Evolutionary conservation across 352 stramenopile species (phyloP).

Genomic region (Aphanomyces euteiches): DNA sequence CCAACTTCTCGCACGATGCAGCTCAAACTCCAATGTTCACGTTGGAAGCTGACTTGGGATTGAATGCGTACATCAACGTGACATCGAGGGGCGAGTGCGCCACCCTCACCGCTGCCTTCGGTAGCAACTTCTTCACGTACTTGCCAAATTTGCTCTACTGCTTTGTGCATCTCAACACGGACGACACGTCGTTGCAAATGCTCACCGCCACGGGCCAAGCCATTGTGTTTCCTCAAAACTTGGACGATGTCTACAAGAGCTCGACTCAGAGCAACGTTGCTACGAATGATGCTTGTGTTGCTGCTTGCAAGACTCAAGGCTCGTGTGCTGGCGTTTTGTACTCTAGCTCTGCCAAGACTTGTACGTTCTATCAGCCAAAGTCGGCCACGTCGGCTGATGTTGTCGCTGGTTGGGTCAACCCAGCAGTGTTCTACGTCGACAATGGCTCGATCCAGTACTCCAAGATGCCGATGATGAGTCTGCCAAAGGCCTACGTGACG

Average conservation of each 20-base stretch:
- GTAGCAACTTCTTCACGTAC: slow-evolving; percentile 22
- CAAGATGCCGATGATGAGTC: background rate
- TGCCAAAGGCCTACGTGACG: background rate
- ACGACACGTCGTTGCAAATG: background rate
- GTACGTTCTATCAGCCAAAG: slow-evolving; percentile 8
- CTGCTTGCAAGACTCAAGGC: background rate
- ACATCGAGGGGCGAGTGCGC: slow-evolving; percentile 22
- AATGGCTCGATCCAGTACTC: background rate
- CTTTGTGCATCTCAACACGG: slow-evolving; percentile 12
- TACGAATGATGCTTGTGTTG: background rate
- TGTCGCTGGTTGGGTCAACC: slow-evolving; percentile 12
- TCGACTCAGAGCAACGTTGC: background rate
- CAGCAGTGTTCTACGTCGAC: slow-evolving; percentile 1
- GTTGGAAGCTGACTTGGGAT: background rate
- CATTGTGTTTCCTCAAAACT: slow-evolving; percentile 10
- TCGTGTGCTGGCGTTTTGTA: background rate
- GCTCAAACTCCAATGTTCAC: background rate
- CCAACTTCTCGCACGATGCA: slow-evolving; percentile 9
- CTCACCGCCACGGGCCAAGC: background rate
- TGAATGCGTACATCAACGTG: background rate
- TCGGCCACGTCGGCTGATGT: background rate
- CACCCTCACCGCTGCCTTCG: background rate
- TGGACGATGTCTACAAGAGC: background rate
- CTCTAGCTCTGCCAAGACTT: background rate
- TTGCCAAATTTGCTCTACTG: background rate